Evolutionary conservation across 352 stramenopile species (phyloP).

Genomic region (Phytophthora podocarpi): DNA sequence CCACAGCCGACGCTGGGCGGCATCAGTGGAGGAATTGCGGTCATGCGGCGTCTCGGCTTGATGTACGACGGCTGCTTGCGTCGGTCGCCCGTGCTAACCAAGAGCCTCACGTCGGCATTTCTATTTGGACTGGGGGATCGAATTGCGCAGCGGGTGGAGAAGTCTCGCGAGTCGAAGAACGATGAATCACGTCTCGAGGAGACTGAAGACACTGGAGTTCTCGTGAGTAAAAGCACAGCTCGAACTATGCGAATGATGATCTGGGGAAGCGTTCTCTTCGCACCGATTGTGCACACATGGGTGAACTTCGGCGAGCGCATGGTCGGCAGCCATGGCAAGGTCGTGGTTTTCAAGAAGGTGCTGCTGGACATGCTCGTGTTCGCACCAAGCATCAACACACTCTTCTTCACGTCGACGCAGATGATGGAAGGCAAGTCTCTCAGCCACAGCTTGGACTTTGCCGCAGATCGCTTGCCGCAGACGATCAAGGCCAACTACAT

Average conservation of each 20-base stretch:
- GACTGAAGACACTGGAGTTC: constrained; percentile 3
- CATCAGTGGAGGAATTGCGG: constrained; percentile 13
- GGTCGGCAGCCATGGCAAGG: constrained; percentile 35
- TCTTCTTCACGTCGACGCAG: constrained; percentile 52
- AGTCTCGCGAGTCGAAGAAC: constrained; percentile 5
- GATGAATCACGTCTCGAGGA: background rate
- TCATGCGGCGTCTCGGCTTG: constrained; percentile 35
- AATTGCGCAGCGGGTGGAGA: constrained; percentile 52
- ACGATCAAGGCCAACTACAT: constrained; percentile 50
- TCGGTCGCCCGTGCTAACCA: constrained; percentile 55
- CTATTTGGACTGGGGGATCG: constrained; percentile 62
- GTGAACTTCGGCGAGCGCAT: constrained; percentile 77
- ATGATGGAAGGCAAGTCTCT: constrained; percentile 37
- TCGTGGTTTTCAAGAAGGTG: constrained; percentile 48
- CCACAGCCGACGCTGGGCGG: no score
- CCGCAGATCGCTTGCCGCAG: constrained; percentile 34
- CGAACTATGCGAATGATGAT: constrained; percentile 79
- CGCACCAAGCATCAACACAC: constrained; percentile 36
- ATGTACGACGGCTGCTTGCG: constrained; percentile 54
- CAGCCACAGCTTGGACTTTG: constrained; percentile 31
- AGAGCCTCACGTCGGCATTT: constrained; percentile 55
- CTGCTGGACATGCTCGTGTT: constrained; percentile 46
- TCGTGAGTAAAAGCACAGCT: constrained; percentile 27
- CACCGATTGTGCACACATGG: constrained; percentile 85
- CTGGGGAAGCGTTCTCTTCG: constrained; percentile 85